Evolutionary conservation across 78 protist species (phyloP).

Genomic region (Polysphondylium violaceum): DNA sequence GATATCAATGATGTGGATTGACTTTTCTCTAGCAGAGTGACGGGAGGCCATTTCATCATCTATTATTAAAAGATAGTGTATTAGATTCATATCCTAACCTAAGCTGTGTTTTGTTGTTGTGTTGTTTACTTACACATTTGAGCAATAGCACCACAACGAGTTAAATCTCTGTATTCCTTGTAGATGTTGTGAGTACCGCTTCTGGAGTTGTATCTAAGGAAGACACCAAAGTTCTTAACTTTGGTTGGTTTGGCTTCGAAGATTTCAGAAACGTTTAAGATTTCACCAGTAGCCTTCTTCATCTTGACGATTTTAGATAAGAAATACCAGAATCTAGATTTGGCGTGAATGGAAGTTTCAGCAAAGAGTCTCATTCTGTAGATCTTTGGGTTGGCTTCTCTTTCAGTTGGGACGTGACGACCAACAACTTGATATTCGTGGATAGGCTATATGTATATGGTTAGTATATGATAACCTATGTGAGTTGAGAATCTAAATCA

Average conservation of each 20-base stretch:
- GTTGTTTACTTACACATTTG: slow-evolving; percentile 37
- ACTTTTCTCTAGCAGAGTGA: slow-evolving; percentile 92
- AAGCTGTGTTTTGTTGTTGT: background rate
- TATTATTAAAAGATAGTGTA: background rate
- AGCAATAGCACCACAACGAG: slow-evolving; percentile 92
- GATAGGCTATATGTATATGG: slow-evolving; percentile 25
- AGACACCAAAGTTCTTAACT: slow-evolving; percentile 98
- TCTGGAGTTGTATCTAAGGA: slow-evolving; percentile 97
- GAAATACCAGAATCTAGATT: slow-evolving; percentile 98
- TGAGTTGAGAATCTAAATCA: background rate
- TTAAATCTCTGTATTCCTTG: slow-evolving; percentile 97
- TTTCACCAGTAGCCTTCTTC: slow-evolving; percentile 97
- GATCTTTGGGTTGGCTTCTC: slow-evolving; percentile 90
- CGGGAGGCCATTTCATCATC: slow-evolving; percentile 98
- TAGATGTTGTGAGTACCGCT: slow-evolving; percentile 98
- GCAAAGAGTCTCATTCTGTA: slow-evolving; percentile 99
- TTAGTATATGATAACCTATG: background rate
- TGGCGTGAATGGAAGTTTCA: slow-evolving; percentile 96
- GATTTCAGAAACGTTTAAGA: slow-evolving; percentile 94
- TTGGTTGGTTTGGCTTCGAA: slow-evolving; percentile 87
- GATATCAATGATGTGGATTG: slow-evolving; percentile 96
- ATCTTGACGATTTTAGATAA: slow-evolving; percentile 91
- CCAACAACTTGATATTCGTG: slow-evolving; percentile 94
- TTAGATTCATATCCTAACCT: background rate
- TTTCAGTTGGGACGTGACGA: slow-evolving; percentile 88